Base-by-base conservation (phyloP, 2,329 filamentous ascomycete genomes). In the Nigrospora sphaerica region DNA sequence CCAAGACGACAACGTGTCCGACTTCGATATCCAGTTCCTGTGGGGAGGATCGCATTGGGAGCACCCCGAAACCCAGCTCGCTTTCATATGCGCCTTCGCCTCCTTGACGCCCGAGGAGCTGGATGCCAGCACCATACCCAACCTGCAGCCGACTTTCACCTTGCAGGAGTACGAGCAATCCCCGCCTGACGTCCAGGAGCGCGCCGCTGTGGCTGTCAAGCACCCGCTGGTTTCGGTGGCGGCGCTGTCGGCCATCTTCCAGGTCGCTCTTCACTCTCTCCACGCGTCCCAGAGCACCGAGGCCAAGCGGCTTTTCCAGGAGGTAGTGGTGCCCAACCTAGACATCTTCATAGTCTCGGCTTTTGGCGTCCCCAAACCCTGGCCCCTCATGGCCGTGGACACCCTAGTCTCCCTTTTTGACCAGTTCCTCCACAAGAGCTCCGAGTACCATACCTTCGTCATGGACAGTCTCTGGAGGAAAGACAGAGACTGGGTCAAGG, bases 401-500 rank as follows among this genome's bases (percentile, higher is more conserved):
- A 89, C 87, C 0, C 67, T 91, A 28, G 83, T 80, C 49, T 86
- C 86, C 13, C 72, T 92, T 1, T 92, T 96, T 56, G 83, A 88
- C 44, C 86, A 86, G 12, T 96, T 95, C 61, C 74, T 96, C 28
- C 78, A 83, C 58, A 91, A 91, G 64, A 79, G 83, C 46, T 82
- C 89, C 12, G 77, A 83, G 5, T 81, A 91, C 46, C 86, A 88
- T 62, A 84, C 91, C 54, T 95, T 96, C 52, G 92, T 95, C 13
- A 78, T 98, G 47, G 85, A 95, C 60, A 91, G 89, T 48, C 71
- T 95, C 6, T 97, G 92, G 91, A 84, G 86, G 55, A 90, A 93
- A 61, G 89, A 97, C 61, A 87, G 84, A 54, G 78, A 85, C 17
- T 97, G 90, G 86, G 86, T 97, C 14, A 84, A 85, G 11, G 80